Evolutionary conservation across 768 basidiomycete species (phyloP), one percentile per base, ranked within the genome.

Genomic region (Tricholoma furcatifolium): DNA sequence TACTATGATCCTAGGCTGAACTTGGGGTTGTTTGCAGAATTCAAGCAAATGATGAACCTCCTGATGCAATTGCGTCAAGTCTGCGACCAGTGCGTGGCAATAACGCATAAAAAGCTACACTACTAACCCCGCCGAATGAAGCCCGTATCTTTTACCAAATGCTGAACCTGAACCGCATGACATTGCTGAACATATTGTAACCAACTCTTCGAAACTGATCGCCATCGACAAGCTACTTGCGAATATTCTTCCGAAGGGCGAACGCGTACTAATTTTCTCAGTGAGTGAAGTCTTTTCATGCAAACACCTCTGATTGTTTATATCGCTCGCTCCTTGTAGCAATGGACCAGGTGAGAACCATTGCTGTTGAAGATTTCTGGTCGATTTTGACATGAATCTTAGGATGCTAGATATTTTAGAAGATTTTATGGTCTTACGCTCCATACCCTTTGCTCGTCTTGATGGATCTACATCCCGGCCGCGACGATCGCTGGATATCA

Each of bases 351-450:
- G 81, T 79, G 59, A 50, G 67, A 54, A 4, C 30, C 20, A 20
- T 9, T 0, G 18, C 4, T 9, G 1, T n/a, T 6, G 18, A 38
- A 27, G 27, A 27, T 27, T 11, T 17, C n/a, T 38, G 4, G 10
- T 18, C 17, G 17, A 20, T n/a, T n/a, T n/a, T n/a, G n/a, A 41
- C 11, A 21, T 17, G 7, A 6, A 3, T 38, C 20, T 47, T 45
- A 82, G 83, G 47, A 87, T 88, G 81, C 76, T 90, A 51, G 82
- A 88, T 54, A 61, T 85, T 34, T 63, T 89, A 4, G 85, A 87
- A 60, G 88, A 90, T 55, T 84, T 81, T 64, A 75, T 88, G 73
- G 69, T 70, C 11, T 69, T 85, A 44, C 76, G 85, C n/a, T 61
- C 62, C 2, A 83, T 84, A 63, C 71, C 76, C 27, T 87, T 79